Evolutionary conservation across 1,284 basidiomycete species (phyloP).

Genomic region (Afroboletus lepidellus): DNA sequence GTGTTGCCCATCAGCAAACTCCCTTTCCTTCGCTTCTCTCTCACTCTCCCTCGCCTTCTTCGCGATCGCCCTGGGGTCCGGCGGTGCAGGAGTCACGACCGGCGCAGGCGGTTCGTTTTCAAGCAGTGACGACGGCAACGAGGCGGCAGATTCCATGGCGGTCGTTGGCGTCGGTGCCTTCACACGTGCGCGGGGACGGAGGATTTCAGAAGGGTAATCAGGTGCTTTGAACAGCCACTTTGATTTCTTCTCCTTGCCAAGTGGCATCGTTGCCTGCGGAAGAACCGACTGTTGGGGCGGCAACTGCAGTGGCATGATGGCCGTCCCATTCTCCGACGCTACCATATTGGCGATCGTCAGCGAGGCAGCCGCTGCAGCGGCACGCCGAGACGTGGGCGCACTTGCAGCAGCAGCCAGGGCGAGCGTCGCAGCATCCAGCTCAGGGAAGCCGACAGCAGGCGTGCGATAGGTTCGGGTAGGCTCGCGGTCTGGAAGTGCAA

Average conservation of each 20-base stretch:
- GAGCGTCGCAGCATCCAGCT: slow-evolving; percentile 66
- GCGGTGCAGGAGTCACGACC: slow-evolving; percentile 34
- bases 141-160: slow-evolving; percentile 55
- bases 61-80: slow-evolving; percentile 48
- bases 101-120: slow-evolving; percentile 55
- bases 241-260: slow-evolving; percentile 63
- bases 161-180: slow-evolving; percentile 61
- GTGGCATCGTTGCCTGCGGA: slow-evolving; percentile 34
- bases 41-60: slow-evolving; percentile 73
- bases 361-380: slow-evolving; percentile 82
- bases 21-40: slow-evolving; percentile 76
- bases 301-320: slow-evolving; percentile 52
- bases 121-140: slow-evolving; percentile 48
- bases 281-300: slow-evolving; percentile 42
- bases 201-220: slow-evolving; percentile 50
- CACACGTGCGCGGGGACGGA: slow-evolving; percentile 58
- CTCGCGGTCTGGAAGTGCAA: slow-evolving; percentile 90
- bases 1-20: slow-evolving; percentile 79
- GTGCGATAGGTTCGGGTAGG: slow-evolving; percentile 90
- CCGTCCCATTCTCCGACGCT: slow-evolving; percentile 73
- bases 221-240: slow-evolving; percentile 75
- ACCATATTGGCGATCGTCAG: slow-evolving; percentile 82
- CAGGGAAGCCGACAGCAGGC: slow-evolving; percentile 80
- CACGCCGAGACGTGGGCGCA: slow-evolving; percentile 70
- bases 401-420: slow-evolving; percentile 61